Conservation (phyloP, 2,329 filamentous ascomycete species). For the Ceratocystis colombiana region DNA sequence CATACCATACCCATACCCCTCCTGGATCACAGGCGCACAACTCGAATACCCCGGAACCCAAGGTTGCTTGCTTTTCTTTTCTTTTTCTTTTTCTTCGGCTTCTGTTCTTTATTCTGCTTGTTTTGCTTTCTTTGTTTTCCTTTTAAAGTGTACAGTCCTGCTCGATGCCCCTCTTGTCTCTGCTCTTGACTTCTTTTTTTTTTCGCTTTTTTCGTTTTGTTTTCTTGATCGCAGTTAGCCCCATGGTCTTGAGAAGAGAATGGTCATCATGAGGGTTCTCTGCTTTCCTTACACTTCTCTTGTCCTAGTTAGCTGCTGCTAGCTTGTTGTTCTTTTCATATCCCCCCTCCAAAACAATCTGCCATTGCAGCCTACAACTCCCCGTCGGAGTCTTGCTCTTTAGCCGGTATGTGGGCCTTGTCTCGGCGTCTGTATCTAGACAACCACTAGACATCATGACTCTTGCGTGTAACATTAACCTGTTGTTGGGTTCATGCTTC, state of each 20-base stretch:
- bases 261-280: background rate
- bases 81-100: background rate
- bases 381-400: background rate
- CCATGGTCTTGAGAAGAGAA: background rate
- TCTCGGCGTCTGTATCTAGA: background rate
- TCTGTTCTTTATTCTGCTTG: too few relatives aligned
- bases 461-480: conserved; percentile 18
- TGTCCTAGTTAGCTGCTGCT: background rate
- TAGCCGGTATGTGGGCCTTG: background rate
- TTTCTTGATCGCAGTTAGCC: background rate
- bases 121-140: background rate
- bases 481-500: conserved; percentile 10
- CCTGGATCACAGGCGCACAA: conserved; percentile 25
- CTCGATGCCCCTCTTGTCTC: conserved; percentile 18
- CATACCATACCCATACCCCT: conserved; percentile 18
- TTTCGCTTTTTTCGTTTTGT: background rate
- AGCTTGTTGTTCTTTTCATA: too few relatives aligned
- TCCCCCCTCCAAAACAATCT: too few relatives aligned
- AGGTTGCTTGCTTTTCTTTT: conserved; percentile 18
- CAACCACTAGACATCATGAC: conserved; percentile 12
- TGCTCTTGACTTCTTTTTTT: background rate
- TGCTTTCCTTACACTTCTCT: background rate
- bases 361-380: too few relatives aligned
- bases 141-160: conserved; percentile 15
- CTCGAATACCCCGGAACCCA: conserved; percentile 24